These are phyloP conservation scores for Quercus lobata DNA, from an alignment of 331 rosid genomes.

Conservation along the genomic window DNA sequence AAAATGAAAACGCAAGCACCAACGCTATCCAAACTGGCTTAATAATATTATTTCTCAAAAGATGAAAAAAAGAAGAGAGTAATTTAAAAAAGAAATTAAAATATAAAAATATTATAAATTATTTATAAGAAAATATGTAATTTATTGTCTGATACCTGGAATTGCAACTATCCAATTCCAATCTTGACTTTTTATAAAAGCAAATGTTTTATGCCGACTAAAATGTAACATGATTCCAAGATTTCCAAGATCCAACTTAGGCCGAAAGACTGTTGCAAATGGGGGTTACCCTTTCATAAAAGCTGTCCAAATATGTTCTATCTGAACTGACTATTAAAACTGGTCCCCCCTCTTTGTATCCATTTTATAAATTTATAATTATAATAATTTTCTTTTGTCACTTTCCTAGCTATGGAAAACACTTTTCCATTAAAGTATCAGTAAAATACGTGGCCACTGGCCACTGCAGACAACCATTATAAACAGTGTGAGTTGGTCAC, in stretches of 20 bases:
- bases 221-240: neutral
- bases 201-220: too few species aligned
- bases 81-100: too few species aligned
- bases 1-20: rapidly evolving
- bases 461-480: neutral
- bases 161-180: too few species aligned
- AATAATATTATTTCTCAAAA: too few species aligned
- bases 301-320: neutral
- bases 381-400: neutral
- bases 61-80: too few species aligned
- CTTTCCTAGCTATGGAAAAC: neutral
- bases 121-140: too few species aligned
- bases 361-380: neutral
- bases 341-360: too few species aligned
- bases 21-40: too few species aligned
- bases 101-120: too few species aligned
- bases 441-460: neutral
- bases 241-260: neutral
- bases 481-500: neutral
- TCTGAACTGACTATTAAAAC: neutral
- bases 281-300: neutral
- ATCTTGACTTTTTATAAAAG: too few species aligned
- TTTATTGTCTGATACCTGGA: too few species aligned
- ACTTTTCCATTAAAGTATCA: neutral
- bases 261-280: neutral